Percentiles rank a stretch among this genome's conserved stretches.
Conservation (phyloP, 2,329 filamentous ascomycete genomes). For the Chalara sp. region DNA sequence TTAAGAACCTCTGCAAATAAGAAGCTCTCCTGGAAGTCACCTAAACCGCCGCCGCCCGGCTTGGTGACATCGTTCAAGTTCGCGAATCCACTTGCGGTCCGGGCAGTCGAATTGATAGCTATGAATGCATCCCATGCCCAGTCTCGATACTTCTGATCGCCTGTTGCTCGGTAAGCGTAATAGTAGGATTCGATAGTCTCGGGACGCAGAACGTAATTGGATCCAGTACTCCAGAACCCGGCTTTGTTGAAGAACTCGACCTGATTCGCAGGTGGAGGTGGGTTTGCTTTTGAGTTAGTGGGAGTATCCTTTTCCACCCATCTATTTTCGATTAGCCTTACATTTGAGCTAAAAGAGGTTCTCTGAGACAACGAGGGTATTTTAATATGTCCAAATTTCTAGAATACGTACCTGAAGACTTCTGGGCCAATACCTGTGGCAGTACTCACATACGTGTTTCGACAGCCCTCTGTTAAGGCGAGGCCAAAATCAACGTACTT, state of each 20-base stretch:
- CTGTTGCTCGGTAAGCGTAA: slow-evolving; percentile 78
- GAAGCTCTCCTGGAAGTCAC: slow-evolving; percentile 78
- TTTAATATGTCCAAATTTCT: slow-evolving; percentile 12
- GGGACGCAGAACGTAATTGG: slow-evolving; percentile 63
- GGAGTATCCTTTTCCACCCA: slow-evolving; percentile 46
- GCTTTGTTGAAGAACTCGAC: slow-evolving; percentile 54
- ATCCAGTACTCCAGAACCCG: slow-evolving; percentile 64
- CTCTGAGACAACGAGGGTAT: neutral
- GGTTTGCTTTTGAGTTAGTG: slow-evolving; percentile 33
- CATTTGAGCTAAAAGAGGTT: neutral
- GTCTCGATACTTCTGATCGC: slow-evolving; percentile 68
- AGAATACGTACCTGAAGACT: slow-evolving; percentile 34
- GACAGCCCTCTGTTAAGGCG: slow-evolving; percentile 63
- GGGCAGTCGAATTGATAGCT: slow-evolving; percentile 56
- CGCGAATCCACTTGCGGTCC: slow-evolving; percentile 60
- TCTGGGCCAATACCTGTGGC: slow-evolving; percentile 74
- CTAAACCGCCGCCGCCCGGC: slow-evolving; percentile 50
- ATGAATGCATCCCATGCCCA: slow-evolving; percentile 78
- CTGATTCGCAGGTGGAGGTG: slow-evolving; percentile 35
- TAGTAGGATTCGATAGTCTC: slow-evolving; percentile 82
- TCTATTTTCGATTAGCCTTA: neutral
- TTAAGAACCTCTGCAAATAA: slow-evolving; percentile 85
- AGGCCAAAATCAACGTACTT: slow-evolving; percentile 72
- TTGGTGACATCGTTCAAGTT: slow-evolving; percentile 60
- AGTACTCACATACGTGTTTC: slow-evolving; percentile 63